phyloP scores from a whole-genome alignment of 225 moss, liverwort and hornwort species.

The Antitrichia curtipendula region DNA sequence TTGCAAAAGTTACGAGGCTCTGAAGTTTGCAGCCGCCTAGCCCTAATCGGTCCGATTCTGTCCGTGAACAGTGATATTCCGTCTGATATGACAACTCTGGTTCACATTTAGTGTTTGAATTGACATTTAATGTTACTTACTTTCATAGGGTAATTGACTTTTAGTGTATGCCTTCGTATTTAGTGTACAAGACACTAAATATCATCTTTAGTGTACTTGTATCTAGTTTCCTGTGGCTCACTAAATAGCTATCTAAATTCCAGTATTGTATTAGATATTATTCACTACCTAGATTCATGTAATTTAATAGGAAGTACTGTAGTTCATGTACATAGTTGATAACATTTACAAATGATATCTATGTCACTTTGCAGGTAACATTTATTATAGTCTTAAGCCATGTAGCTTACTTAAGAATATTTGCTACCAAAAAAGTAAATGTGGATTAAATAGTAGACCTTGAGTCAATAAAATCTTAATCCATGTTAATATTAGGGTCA shows the following conservation, averaged over 20 bases:
- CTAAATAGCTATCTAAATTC: rapidly evolving
- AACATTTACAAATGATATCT: background rate
- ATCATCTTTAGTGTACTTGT: too few relatives aligned
- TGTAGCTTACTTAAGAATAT: background rate
- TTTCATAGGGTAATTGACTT: too few relatives aligned
- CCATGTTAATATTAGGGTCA: background rate
- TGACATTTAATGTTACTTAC: too few relatives aligned
- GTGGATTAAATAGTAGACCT: background rate
- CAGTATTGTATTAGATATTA: rapidly evolving
- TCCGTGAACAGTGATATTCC: too few relatives aligned
- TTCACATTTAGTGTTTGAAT: too few relatives aligned
- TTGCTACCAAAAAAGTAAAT: background rate
- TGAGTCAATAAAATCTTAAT: background rate
- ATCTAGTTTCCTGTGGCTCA: background rate
- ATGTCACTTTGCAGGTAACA: background rate
- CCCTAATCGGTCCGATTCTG: too few relatives aligned
- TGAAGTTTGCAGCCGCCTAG: too few relatives aligned
- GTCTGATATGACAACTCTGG: too few relatives aligned
- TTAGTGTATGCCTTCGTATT: too few relatives aligned
- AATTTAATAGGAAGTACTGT: background rate
- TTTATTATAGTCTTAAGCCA: too few relatives aligned
- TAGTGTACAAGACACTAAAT: too few relatives aligned
- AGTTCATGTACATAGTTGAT: background rate
- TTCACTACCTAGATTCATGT: background rate
- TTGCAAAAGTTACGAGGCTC: too few relatives aligned